These are phyloP conservation scores for Penicillium sp. DNA, from an alignment of 2,329 filamentous ascomycete species.

Conservation along the genomic window DNA sequence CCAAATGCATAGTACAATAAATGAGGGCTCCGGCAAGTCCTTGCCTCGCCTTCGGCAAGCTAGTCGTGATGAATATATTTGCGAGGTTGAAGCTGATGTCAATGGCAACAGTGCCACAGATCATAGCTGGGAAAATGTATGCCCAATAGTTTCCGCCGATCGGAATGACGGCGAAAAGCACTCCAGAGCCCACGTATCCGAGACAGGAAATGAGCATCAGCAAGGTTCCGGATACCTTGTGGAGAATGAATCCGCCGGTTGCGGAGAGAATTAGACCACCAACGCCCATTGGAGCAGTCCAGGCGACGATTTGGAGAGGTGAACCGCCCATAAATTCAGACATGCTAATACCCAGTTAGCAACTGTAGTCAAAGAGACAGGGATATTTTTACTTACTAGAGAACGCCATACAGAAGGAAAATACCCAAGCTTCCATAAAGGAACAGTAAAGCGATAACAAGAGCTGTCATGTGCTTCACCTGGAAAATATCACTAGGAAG, in stretches of 20 bases:
- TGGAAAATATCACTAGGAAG: constrained; percentile 68
- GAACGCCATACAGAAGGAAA: constrained; percentile 67
- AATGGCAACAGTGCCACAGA: constrained; percentile 67
- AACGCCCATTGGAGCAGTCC: constrained; percentile 65
- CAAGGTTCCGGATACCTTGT: constrained; percentile 61
- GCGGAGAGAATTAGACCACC: constrained; percentile 67
- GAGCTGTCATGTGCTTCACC: constrained; percentile 65
- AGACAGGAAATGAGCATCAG: constrained; percentile 62
- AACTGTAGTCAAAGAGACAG: not conserved
- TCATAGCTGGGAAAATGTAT: constrained; percentile 64
- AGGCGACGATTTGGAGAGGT: constrained; percentile 64
- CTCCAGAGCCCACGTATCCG: constrained; percentile 57
- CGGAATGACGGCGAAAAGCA: constrained; percentile 66
- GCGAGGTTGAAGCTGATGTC: constrained; percentile 74
- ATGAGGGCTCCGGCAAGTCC: constrained; percentile 70
- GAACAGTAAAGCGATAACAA: constrained; percentile 62
- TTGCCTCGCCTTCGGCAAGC: constrained; percentile 64
- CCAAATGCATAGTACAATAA: constrained; percentile 68
- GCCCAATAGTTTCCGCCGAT: constrained; percentile 64
- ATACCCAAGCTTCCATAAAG: constrained; percentile 68
- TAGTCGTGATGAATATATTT: constrained; percentile 75
- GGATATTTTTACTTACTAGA: constrained; percentile 53
- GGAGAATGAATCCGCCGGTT: constrained; percentile 64
- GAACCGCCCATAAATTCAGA: constrained; percentile 58
- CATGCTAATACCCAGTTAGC: constrained; percentile 48